Percentiles rank a stretch among this genome's conserved stretches.
These are phyloP conservation scores for Coniella vitis DNA, from an alignment of 2,329 filamentous ascomycete genomes.

Conservation along the genomic window DNA sequence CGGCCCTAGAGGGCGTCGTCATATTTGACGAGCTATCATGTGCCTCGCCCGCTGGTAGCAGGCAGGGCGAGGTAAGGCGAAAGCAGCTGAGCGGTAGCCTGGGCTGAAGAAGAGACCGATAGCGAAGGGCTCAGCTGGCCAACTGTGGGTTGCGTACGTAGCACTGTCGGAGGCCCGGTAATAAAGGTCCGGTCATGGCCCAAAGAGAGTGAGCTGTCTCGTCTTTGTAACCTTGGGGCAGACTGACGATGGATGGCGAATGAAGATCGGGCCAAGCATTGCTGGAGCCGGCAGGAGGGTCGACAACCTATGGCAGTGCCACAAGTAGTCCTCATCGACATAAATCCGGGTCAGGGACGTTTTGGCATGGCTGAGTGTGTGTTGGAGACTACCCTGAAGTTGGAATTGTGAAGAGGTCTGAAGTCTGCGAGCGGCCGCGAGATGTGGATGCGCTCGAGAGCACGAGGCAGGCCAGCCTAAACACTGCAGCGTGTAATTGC, in stretches of 20 bases:
- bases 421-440: no score
- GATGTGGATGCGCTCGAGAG: no score
- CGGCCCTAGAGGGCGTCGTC: conserved; percentile 5
- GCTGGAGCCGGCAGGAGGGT: not conserved
- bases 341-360: no score
- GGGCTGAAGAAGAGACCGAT: not conserved
- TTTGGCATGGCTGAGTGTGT: no score
- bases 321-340: not conserved
- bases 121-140: not conserved
- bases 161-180: conserved; percentile 6
- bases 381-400: no score
- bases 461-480: no score
- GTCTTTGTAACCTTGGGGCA: not conserved
- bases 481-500: not conserved
- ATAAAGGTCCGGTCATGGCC: not conserved
- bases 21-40: conserved; percentile 1
- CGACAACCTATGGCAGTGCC: not conserved
- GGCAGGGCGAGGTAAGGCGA: not conserved
- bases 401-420: no score
- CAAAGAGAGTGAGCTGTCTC: not conserved
- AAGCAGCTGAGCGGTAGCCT: not conserved
- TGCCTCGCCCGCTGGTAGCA: conserved; percentile 1
- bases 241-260: not conserved
- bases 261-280: not conserved
- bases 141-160: conserved; percentile 1